Base-by-base conservation (phyloP, 2,329 filamentous ascomycete species). In the Colletotrichum euphorbiae region DNA sequence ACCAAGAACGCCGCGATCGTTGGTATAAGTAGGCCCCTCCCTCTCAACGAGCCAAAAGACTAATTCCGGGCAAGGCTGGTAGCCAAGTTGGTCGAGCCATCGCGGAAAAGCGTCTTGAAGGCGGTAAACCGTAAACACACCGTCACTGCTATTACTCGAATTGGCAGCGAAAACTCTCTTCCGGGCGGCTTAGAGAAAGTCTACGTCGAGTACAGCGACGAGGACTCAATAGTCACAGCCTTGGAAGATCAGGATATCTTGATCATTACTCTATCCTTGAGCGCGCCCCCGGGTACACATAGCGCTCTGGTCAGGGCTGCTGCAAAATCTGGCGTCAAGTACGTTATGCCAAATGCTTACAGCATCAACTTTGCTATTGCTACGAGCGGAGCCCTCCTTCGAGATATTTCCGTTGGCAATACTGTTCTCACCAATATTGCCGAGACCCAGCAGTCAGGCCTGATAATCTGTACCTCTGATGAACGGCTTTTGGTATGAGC, bases 401-500 rank as follows among this genome's bases (percentile, higher is more conserved):
- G 17, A 36, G 78, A 28, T 69, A 74, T 24, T 13, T 75, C 80
- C 31, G 78, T 85, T 45, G 75, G 82, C 66, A 64, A 68, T 0
- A 9, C 3, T 1, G 24, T 60, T 4, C 74, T 80, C 0, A 81
- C 80, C 8, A 70, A 75, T 7, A 66, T 63, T 28, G 31, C 54
- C 28, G 56, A 66, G 17, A 58, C 55, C 1, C 38, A 50, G 11
- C 36, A 43, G 40, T 24, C 19, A 3, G 50, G 56, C n/a, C 9
- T 66, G 40, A 43, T 15, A 6, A 6, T 64, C 43, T 73, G 51
- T 85, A 77, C 33, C 57, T 0, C 70, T 85, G 12, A 74, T 72
- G 40, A 83, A 79, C 71, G 80, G 82, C 0, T 86, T 85, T 71
- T 87, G 85, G 85, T 87, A 86, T 73, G 83, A 87, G 57, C 85